Base-by-base conservation (phyloP, 768 basidiomycete genomes). In the Boletus tomentosulus region DNA sequence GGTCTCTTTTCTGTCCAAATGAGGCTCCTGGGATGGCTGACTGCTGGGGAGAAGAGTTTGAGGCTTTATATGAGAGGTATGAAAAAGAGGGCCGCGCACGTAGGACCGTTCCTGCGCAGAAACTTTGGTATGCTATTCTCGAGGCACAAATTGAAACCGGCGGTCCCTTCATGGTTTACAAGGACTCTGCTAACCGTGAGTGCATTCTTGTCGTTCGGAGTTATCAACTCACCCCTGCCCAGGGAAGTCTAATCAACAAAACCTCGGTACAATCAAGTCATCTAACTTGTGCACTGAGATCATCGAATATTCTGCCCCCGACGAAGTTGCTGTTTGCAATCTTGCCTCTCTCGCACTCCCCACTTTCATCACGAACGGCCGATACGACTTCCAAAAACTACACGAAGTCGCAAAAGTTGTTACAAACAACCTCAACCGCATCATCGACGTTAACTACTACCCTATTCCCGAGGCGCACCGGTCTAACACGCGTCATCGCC, bases 211-310 rank as follows among this genome's bases (percentile, higher is more conserved):
- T 51, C 15, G 34, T 46, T 48, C n/a, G 35, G 24, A 24, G 28
- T 33, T 42, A 37, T 12, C 38, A 16, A 22, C 41, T 57, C 24
- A 60, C 22, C 8, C 44, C 22, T 15, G 4, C 34, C n/a, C 63
- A 95, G 91, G 80, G 62, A 99, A 99, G 76, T 98, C 95, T 13
- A 99, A 99, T 76, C 97, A 99, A 72, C 85, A 93, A 76, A 97
- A 99, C 74, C 80, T 99, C 27, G 97, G 97, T 30, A 96, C 92
- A 8, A 98, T 99, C 86, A 98, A 97, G 77, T 98, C 94, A 1
- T 98, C 96, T 48, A 99, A 99, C 70, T 78, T 99, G 45, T 99
- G 97, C 78, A 98, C 96, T 5, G 97, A 98, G 71, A 98, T 99
- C 69, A 89, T 99, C 70, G 91, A 99, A 72, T 98, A 98, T 76